Percentiles rank a stretch among this genome's conserved stretches.
Conservation (phyloP, 2,329 filamentous ascomycete genomes). For the Pseudogymnoascus sp. region DNA sequence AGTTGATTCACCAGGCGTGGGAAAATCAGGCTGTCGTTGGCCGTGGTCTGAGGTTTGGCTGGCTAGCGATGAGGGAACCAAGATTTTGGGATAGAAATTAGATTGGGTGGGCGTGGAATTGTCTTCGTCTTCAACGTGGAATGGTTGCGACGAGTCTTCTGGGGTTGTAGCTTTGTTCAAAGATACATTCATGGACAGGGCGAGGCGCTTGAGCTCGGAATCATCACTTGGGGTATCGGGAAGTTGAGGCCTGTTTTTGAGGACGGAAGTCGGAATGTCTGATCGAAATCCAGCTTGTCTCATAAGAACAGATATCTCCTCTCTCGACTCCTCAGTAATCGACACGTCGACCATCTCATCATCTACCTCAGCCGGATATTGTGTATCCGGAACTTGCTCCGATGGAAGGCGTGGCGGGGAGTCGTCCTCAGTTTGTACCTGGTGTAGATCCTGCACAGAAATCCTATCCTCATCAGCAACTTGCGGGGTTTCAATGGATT, state of each 20-base stretch:
- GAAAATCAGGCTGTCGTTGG: slow-evolving; percentile 38
- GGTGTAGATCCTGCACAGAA: slow-evolving; percentile 10
- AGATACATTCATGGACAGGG: slow-evolving; percentile 18
- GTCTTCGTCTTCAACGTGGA: slow-evolving; percentile 11
- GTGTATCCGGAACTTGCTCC: slow-evolving; percentile 14
- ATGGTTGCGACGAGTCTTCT: background rate
- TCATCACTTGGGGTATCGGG: slow-evolving; percentile 20
- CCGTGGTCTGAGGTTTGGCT: slow-evolving; percentile 38
- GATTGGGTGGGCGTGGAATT: slow-evolving; percentile 7
- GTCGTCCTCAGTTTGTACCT: slow-evolving; percentile 14
- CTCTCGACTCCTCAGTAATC: slow-evolving; percentile 21
- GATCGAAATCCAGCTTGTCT: slow-evolving; percentile 40
- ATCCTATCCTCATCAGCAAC: slow-evolving; percentile 14
- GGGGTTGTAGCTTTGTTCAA: background rate
- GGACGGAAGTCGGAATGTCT: slow-evolving; percentile 33
- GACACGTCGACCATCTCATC: slow-evolving; percentile 22
- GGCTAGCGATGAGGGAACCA: slow-evolving; percentile 29
- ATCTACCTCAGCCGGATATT: slow-evolving; percentile 22
- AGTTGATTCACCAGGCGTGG: slow-evolving; percentile 28
- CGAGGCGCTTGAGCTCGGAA: slow-evolving; percentile 17
- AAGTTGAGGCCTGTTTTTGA: slow-evolving; percentile 13
- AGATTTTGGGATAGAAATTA: slow-evolving; percentile 25
- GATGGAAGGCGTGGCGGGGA: slow-evolving; percentile 11
- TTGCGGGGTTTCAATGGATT: slow-evolving; percentile 4
- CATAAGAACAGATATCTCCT: slow-evolving; percentile 37